Evolutionary conservation across 2,329 filamentous ascomycete species (phyloP).

Genomic region (Botrytis porri): DNA sequence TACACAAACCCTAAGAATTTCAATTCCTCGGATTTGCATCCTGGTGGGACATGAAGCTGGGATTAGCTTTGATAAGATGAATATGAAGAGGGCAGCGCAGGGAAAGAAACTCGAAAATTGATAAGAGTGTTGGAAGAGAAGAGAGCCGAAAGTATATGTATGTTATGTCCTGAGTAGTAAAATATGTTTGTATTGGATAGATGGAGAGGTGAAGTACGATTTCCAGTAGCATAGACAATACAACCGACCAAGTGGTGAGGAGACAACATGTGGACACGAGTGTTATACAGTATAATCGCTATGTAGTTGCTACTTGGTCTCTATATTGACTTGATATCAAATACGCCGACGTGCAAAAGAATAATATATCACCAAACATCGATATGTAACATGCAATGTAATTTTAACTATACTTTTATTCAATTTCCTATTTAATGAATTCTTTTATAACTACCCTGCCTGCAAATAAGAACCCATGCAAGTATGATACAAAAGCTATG

Average conservation of each 20-base stretch:
- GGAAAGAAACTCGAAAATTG: background rate
- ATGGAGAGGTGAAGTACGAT: background rate
- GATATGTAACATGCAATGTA: background rate
- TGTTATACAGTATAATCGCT: background rate
- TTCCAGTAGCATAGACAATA: background rate
- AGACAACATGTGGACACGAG: background rate
- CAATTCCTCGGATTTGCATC: too few species aligned
- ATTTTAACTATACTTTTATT: background rate
- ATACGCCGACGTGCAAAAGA: background rate
- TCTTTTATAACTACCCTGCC: slow-evolving; percentile 12
- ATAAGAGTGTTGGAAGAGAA: background rate
- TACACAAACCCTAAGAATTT: too few species aligned
- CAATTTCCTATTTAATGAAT: background rate
- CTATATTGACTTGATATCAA: background rate
- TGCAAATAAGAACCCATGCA: slow-evolving; percentile 13
- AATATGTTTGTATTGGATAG: background rate
- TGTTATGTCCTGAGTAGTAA: background rate
- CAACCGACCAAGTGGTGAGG: background rate
- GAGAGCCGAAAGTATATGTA: background rate
- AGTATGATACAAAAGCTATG: slow-evolving; percentile 18
- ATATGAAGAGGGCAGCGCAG: background rate
- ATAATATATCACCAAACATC: background rate
- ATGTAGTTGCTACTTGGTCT: background rate
- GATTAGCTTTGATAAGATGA: background rate
- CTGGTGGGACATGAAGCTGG: background rate